Percentiles rank a stretch among this genome's conserved stretches.
phyloP scores from a whole-genome alignment of 345 rosid genomes.

The Iberis pinnata region DNA sequence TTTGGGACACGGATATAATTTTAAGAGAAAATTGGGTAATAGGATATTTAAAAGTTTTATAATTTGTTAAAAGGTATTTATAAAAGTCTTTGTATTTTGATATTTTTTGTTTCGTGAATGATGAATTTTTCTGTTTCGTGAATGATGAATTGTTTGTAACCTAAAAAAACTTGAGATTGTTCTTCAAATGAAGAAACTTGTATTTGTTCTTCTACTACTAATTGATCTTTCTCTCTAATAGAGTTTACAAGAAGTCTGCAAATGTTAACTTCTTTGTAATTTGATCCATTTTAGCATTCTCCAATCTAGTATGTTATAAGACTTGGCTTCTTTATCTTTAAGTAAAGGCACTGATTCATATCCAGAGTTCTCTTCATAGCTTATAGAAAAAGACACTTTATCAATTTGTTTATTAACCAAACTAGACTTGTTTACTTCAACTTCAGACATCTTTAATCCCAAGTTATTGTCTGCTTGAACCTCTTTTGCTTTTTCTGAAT shows the following conservation, averaged over 20 bases:
- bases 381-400: constrained; percentile 11
- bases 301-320: constrained; percentile 3
- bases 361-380: constrained; percentile 22
- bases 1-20: constrained; percentile 1
- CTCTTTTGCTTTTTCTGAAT: constrained; percentile 9
- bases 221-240: constrained; percentile 20
- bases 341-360: constrained; percentile 21
- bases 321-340: constrained; percentile 18
- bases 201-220: constrained; percentile 9
- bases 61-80: no score
- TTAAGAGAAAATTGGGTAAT: no score
- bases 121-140: no score
- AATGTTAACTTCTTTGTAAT: constrained; percentile 22
- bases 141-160: no score
- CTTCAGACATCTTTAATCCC: constrained; percentile 7
- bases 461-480: neutral
- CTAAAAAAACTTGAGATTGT: constrained; percentile 13
- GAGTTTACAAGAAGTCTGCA: constrained; percentile 31
- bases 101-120: no score
- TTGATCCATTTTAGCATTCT: constrained; percentile 18
- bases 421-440: neutral
- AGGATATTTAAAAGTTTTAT: no score
- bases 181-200: constrained; percentile 20
- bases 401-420: constrained; percentile 13
- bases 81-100: no score